These are phyloP conservation scores for Spergularia bocconei DNA, from an alignment of 148 eudicot genomes.

Conservation along the genomic window DNA sequence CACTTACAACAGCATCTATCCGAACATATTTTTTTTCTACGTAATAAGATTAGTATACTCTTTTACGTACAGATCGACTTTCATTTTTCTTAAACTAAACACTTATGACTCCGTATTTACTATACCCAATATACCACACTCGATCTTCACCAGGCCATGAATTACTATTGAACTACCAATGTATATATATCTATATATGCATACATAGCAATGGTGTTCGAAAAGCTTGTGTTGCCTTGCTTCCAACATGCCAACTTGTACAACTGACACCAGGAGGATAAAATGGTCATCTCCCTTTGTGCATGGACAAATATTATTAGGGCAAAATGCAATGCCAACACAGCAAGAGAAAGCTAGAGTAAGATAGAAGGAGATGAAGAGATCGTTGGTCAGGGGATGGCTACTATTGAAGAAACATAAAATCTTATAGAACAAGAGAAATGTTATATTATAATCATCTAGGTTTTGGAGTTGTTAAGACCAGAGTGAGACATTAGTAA, in stretches of 20 bases:
- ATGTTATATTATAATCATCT: background rate
- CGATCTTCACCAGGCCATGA: too few species aligned
- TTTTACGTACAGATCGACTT: too few species aligned
- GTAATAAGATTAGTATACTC: too few species aligned
- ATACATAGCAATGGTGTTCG: too few species aligned
- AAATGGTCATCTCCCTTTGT: background rate
- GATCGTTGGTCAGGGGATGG: constrained; percentile 36
- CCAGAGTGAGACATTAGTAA: constrained; percentile 18
- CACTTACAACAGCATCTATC: too few species aligned
- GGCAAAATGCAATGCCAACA: background rate
- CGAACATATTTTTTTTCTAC: too few species aligned
- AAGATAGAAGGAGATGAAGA: background rate
- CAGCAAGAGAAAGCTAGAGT: background rate
- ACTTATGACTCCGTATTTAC: too few species aligned
- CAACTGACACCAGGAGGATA: background rate
- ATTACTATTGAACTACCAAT: too few species aligned
- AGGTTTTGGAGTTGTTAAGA: constrained; percentile 9
- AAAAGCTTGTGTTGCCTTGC: background rate
- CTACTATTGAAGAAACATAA: constrained; percentile 19
- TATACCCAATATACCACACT: too few species aligned
- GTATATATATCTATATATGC: too few species aligned
- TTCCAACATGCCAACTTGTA: background rate
- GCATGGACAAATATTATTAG: constrained; percentile 15
- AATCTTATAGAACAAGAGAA: background rate
- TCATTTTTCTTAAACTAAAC: too few species aligned